Evolutionary conservation across 192 early-diverging fungal genomes (phyloP), one percentile per base, ranked within the genome.

Genomic region (Coemansia guatemalensis): DNA sequence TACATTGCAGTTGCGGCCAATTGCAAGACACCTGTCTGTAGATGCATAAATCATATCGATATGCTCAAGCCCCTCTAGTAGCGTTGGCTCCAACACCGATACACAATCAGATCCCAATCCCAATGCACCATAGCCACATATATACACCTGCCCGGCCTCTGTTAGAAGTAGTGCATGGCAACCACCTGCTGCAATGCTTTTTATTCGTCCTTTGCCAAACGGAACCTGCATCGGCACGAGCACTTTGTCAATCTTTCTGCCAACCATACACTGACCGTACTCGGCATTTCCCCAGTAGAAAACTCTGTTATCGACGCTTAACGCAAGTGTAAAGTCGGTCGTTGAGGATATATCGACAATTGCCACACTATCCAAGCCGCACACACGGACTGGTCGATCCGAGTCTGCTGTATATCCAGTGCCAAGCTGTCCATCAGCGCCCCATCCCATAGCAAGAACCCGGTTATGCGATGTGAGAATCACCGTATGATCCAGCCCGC

Each of bases 231-330:
- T 74, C 20, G 88, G 87, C 22, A 72, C 76, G 35, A 87, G 74
- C 26, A 90, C 85, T 80, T 85, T 57, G 48, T 64, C 68, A 20
- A 71, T 72, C 23, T 68, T 67, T 27, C 29, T 11, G 68, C 61
- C 68, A 5, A 83, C 81, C 83, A 89, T 87, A 32, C 84, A 84
- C 68, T 90, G 89, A 5, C 89, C 89, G 67, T 90, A 89, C 68
- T 90, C 89, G 7, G 88, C 84, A 60, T 90, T 90, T 21, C 89
- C 89, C 89, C 89, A 90, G 49, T 84, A 86, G 75, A 83, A 88
- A 50, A 90, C 26, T n/a, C 70, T 53, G 23, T 79, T 71, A 26
- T 85, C 81, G 5, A 73, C 68, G 5, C 70, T 48, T 18, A 89
- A 61, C 6, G 84, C 87, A 24, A 90, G 56, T 3, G 88, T 87